Evolutionary conservation across 768 basidiomycete species (phyloP).

Genomic region (Sarcomyxa edulis): DNA sequence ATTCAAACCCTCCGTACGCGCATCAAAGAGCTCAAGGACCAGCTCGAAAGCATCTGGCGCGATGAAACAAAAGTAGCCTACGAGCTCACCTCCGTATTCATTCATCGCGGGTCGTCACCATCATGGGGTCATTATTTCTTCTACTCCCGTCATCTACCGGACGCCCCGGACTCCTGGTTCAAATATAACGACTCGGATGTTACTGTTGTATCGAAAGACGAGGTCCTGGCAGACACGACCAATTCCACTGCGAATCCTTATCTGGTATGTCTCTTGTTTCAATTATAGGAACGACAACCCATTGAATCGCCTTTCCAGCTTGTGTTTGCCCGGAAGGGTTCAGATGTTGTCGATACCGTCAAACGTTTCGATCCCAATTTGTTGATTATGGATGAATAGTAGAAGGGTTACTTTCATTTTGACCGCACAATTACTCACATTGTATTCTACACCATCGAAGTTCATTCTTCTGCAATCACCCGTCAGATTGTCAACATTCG

Average conservation of each 20-base stretch:
- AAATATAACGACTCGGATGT: constrained; percentile 96
- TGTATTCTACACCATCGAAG: constrained; percentile 4
- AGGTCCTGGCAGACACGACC: constrained; percentile 88
- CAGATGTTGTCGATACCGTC: constrained; percentile 77
- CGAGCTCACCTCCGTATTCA: constrained; percentile 91
- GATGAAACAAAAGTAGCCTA: constrained; percentile 66
- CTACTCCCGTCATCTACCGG: constrained; percentile 84
- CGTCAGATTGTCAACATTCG: too few relatives aligned
- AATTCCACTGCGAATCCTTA: constrained; percentile 89
- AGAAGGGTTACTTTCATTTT: too few relatives aligned
- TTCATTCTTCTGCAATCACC: not conserved
- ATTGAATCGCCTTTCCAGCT: constrained; percentile 39
- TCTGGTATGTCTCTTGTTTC: constrained; percentile 45
- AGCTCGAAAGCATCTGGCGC: constrained; percentile 73
- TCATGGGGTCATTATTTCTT: constrained; percentile 96
- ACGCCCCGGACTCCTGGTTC: constrained; percentile 82
- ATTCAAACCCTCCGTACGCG: constrained; percentile 49
- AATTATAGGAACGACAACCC: constrained; percentile 2
- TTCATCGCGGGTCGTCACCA: constrained; percentile 85
- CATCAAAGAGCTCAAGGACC: constrained; percentile 52
- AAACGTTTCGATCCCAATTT: constrained; percentile 43
- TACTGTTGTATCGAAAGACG: constrained; percentile 66
- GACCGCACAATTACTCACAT: too few relatives aligned
- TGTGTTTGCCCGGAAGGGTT: constrained; percentile 77
- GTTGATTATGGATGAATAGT: constrained; percentile 16